Conservation (phyloP, 2,329 filamentous ascomycete species). For the Fusarium scirpi region DNA sequence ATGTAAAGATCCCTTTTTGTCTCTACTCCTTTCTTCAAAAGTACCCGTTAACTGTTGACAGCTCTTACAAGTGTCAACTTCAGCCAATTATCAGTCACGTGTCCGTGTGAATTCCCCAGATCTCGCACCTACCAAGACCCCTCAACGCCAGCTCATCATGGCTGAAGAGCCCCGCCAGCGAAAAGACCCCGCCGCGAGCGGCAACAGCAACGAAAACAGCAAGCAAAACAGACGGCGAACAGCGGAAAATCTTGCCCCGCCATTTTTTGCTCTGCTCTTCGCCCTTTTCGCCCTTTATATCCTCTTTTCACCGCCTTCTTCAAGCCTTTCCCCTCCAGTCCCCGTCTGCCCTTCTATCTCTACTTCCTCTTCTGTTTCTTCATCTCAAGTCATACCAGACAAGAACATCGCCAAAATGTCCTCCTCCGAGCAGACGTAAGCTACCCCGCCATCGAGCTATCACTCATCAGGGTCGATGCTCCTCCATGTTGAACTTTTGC, state of each 20-base stretch:
- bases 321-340: conserved; percentile 48
- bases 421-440: conserved; percentile 87
- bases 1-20: not conserved
- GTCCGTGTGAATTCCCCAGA: conserved; percentile 42
- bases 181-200: conserved; percentile 51
- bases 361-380: conserved; percentile 46
- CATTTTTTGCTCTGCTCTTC: conserved; percentile 56
- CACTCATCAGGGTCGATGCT: conserved; percentile 16
- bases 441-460: conserved; percentile 50
- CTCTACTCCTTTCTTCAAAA: not conserved
- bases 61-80: conserved; percentile 17
- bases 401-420: conserved; percentile 69
- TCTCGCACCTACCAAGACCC: conserved; percentile 33
- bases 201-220: conserved; percentile 38
- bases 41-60: not conserved
- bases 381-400: conserved; percentile 46
- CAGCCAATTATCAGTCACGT: conserved; percentile 39
- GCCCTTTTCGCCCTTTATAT: conserved; percentile 54
- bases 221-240: conserved; percentile 47
- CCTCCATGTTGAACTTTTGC: conserved; percentile 37
- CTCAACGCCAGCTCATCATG: conserved; percentile 48
- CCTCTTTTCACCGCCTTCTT: conserved; percentile 51
- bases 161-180: conserved; percentile 52
- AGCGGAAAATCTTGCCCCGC: conserved; percentile 58
- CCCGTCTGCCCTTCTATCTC: conserved; percentile 45